phyloP scores from a whole-genome alignment of 768 basidiomycete genomes.

The Flagelloscypha sp. region DNA sequence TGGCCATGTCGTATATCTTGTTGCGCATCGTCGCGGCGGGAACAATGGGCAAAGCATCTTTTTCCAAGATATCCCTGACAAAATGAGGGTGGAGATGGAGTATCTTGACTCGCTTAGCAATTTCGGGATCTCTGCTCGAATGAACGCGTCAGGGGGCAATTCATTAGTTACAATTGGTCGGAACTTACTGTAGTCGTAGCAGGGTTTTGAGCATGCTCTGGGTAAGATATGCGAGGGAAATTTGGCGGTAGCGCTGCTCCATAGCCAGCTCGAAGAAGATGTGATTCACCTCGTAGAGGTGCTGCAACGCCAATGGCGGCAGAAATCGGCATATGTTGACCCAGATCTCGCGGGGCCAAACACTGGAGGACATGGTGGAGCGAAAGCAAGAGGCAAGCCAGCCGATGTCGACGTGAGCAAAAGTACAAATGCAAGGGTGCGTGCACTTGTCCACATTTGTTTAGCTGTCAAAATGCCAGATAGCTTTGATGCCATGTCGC shows the following conservation, averaged over 20 bases:
- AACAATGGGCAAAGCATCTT: constrained; percentile 10
- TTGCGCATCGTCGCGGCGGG: background rate
- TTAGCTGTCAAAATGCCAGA: no score
- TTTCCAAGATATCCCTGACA: constrained; percentile 31
- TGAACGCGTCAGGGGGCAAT: constrained; percentile 2
- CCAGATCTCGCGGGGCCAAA: constrained; percentile 32
- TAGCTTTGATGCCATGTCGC: no score
- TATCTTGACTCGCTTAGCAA: constrained; percentile 40
- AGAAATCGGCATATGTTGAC: constrained; percentile 26
- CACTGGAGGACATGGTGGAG: no score
- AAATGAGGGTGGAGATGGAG: constrained; percentile 43
- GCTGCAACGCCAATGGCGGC: constrained; percentile 22
- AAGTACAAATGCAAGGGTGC: no score
- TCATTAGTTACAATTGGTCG: background rate
- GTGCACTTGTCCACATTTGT: no score
- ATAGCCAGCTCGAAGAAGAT: constrained; percentile 26
- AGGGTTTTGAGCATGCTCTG: constrained; percentile 27
- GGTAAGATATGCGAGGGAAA: constrained; percentile 43
- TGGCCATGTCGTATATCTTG: background rate
- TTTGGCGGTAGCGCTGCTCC: constrained; percentile 39
- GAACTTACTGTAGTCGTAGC: constrained; percentile 19
- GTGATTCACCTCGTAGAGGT: constrained; percentile 29
- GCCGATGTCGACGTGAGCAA: no score
- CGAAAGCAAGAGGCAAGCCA: no score
- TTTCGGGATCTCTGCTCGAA: constrained; percentile 41